Evolutionary conservation across 208 protist species (phyloP).

Genomic region (Crithidia acanthocephali): DNA sequence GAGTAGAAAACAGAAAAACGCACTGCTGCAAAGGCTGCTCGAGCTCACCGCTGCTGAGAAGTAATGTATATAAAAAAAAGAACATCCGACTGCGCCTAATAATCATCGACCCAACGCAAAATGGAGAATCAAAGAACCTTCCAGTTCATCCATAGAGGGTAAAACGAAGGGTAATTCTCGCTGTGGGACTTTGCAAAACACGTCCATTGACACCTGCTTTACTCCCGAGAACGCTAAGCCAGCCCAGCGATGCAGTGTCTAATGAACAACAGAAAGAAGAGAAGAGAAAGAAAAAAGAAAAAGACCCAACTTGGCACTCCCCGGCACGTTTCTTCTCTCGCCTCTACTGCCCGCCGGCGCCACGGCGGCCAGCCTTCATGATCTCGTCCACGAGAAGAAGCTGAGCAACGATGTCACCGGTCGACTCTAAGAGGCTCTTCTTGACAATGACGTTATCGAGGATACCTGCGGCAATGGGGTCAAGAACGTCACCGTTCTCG

Average conservation of each 20-base stretch:
- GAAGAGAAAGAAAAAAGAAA: too few species aligned
- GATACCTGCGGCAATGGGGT: slow-evolving; percentile 95
- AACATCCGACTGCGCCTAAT: neutral
- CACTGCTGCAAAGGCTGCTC: neutral
- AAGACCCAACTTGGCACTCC: too few species aligned
- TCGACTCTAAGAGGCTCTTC: slow-evolving; percentile 96
- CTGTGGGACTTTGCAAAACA: too few species aligned
- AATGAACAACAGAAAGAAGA: too few species aligned
- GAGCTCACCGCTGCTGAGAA: neutral
- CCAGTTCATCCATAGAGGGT: too few species aligned
- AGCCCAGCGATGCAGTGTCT: too few species aligned
- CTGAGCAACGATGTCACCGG: slow-evolving; percentile 97
- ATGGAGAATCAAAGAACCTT: neutral
- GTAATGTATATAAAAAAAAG: neutral
- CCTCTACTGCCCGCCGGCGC: slow-evolving; percentile 62
- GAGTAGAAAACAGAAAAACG: neutral
- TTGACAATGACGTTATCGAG: slow-evolving; percentile 99
- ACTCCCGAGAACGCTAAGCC: too few species aligned
- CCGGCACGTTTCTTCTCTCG: too few species aligned
- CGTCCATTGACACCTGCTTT: too few species aligned
- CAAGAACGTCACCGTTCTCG: slow-evolving; percentile 96
- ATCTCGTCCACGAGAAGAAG: slow-evolving; percentile 99
- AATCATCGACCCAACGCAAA: neutral
- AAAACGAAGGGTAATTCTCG: too few species aligned
- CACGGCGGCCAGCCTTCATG: slow-evolving; percentile 97